phyloP scores from a whole-genome alignment of 352 stramenopile genomes.

The Globisporangium cederbergense region DNA sequence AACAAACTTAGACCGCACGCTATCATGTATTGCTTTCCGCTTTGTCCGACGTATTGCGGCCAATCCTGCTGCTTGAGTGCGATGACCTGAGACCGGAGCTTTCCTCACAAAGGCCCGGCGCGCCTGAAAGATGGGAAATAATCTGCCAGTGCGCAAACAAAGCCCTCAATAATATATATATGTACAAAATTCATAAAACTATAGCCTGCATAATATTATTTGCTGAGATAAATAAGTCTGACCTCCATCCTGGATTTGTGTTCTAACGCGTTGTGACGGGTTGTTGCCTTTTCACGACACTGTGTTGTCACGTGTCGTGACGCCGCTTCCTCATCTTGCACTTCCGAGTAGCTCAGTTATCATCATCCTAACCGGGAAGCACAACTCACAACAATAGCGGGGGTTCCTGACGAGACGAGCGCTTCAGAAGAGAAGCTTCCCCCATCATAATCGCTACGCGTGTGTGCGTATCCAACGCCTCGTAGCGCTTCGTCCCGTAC shows the following conservation, averaged over 20 bases:
- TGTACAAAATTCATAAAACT: no score
- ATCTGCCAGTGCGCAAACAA: no score
- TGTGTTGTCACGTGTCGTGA: conserved; percentile 4
- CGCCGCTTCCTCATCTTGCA: neutral
- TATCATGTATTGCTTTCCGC: no score
- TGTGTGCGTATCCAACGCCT: neutral
- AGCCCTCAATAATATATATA: no score
- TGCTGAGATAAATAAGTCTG: neutral
- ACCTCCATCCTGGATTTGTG: neutral
- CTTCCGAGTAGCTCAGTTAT: neutral
- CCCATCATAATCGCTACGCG: neutral
- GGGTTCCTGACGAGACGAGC: neutral
- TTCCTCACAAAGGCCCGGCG: no score
- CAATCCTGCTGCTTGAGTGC: no score
- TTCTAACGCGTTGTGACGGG: neutral
- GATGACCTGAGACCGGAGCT: no score
- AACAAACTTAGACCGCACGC: no score
- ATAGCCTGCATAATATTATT: neutral
- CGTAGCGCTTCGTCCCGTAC: neutral
- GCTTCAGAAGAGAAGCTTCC: neutral
- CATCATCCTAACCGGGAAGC: neutral
- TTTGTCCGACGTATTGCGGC: no score
- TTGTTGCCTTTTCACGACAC: neutral
- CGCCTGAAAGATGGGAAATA: no score
- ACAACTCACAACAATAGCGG: no score